Evolutionary conservation across 768 basidiomycete genomes (phyloP).

Genomic region (Phaffia australis): DNA sequence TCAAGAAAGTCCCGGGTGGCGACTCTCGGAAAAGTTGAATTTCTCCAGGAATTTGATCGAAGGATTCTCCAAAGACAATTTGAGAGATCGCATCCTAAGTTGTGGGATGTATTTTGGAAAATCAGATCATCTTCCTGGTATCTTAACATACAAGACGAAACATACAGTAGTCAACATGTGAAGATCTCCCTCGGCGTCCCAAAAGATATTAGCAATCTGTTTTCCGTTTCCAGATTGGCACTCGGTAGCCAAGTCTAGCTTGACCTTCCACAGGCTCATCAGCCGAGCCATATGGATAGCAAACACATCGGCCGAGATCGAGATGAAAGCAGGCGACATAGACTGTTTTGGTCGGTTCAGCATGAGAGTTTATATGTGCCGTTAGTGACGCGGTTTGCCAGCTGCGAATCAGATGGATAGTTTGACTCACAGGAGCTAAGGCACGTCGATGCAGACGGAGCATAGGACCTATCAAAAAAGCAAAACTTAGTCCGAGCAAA

Average conservation of each 20-base stretch:
- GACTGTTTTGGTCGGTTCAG: background rate
- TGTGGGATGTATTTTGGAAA: too few relatives aligned
- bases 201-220: background rate
- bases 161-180: conserved; percentile 3
- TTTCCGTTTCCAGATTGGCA: background rate
- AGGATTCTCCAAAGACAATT: conserved; percentile 14
- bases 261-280: background rate
- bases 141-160: too few relatives aligned
- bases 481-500: background rate
- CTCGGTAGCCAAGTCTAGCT: background rate
- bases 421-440: conserved; percentile 1
- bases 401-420: too few relatives aligned
- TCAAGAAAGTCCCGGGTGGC: too few relatives aligned
- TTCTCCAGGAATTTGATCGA: background rate
- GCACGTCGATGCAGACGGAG: conserved; percentile 10
- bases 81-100: conserved; percentile 12
- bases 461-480: background rate
- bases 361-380: background rate
- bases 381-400: too few relatives aligned
- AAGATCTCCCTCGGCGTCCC: conserved; percentile 6
- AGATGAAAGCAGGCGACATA: conserved; percentile 7
- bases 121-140: background rate
- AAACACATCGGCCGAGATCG: conserved; percentile 7
- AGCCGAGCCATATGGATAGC: background rate
- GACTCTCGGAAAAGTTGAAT: background rate